Evolutionary conservation across 2,329 filamentous ascomycete genomes (phyloP).

Genomic region (Claviceps cyperi): DNA sequence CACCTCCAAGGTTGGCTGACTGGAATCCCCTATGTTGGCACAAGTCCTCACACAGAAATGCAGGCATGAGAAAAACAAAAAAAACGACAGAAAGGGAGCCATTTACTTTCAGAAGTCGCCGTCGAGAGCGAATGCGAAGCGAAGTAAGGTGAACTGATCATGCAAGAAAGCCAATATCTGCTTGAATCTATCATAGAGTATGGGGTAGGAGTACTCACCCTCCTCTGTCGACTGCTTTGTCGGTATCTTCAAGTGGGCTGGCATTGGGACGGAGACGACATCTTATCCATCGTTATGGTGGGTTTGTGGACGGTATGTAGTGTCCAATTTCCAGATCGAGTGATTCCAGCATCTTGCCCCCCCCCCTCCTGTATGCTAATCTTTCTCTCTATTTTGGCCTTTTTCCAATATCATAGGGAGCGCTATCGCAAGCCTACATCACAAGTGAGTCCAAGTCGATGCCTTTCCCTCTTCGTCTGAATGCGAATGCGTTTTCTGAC

Average conservation of each 20-base stretch:
- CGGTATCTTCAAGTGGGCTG: background rate
- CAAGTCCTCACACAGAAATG: too few species aligned
- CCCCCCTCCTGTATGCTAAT: background rate
- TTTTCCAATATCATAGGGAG: background rate
- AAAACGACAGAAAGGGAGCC: background rate
- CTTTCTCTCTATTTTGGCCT: background rate
- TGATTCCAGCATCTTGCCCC: background rate
- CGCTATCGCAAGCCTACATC: background rate
- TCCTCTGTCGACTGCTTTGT: background rate
- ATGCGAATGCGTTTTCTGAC: background rate
- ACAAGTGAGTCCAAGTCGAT: background rate
- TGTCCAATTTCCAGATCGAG: too few species aligned
- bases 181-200: background rate
- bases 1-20: too few species aligned
- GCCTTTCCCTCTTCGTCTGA: background rate
- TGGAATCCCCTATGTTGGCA: too few species aligned
- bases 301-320: conserved; percentile 2
- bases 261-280: conserved; percentile 4
- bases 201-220: background rate
- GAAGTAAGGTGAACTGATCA: background rate
- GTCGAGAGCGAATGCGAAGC: background rate
- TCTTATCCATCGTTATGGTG: background rate
- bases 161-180: background rate
- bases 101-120: background rate
- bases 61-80: background rate